These are phyloP conservation scores for Colletotrichum lentis DNA, from an alignment of 2,329 filamentous ascomycete species.

Conservation along the genomic window DNA sequence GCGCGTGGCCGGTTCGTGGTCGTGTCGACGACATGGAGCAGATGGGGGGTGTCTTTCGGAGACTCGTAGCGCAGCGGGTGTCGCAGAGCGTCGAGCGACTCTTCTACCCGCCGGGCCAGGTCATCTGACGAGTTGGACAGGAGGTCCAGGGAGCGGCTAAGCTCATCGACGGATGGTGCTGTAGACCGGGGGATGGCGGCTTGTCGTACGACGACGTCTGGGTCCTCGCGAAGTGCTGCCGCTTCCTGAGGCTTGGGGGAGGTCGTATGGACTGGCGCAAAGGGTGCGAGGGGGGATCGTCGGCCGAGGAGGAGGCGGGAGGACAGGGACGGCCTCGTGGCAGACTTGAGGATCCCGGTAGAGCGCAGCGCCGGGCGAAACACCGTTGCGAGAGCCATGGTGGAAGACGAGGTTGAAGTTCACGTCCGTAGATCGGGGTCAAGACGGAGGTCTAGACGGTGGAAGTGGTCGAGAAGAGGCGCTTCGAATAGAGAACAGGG, in stretches of 20 bases:
- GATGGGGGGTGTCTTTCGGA: neutral
- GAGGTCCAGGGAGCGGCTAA: neutral
- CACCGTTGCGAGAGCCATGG: conserved; percentile 9
- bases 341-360: neutral
- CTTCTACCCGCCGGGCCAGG: neutral
- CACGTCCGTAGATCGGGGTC: neutral
- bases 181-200: neutral
- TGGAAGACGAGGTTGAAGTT: neutral
- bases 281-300: neutral
- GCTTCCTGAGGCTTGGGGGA: conserved; percentile 18
- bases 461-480: neutral
- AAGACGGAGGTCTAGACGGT: neutral
- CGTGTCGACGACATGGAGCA: neutral
- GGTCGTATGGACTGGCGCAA: conserved; percentile 25
- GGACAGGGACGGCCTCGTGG: neutral
- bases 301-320: neutral
- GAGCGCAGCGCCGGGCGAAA: conserved; percentile 10
- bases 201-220: neutral
- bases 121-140: neutral
- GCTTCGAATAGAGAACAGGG: neutral
- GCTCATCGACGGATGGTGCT: neutral
- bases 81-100: neutral
- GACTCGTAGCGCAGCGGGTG: neutral
- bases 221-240: neutral
- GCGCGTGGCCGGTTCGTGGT: neutral